Conservation (phyloP, 1,284 basidiomycete genomes). For the Leccinum angustisporum region DNA sequence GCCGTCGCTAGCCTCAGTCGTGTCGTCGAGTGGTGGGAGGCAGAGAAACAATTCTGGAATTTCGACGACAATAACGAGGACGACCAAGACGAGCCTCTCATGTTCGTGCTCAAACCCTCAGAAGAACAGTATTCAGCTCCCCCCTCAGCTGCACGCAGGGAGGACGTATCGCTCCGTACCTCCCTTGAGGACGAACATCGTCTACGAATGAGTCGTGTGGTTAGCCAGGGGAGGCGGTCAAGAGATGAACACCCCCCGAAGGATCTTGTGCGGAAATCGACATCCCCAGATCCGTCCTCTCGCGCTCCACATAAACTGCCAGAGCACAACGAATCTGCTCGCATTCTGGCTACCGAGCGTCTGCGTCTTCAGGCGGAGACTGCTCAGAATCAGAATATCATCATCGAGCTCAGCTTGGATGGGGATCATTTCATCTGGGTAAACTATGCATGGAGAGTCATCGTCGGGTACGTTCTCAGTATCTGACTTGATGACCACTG, state of each 20-base stretch:
- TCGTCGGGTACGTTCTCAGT: constrained; percentile 75
- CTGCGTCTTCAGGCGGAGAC: constrained; percentile 86
- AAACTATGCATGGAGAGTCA: constrained; percentile 91
- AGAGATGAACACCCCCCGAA: constrained; percentile 55
- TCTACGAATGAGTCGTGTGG: constrained; percentile 47
- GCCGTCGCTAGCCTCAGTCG: constrained; percentile 96
- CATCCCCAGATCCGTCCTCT: constrained; percentile 35
- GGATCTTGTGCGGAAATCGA: constrained; percentile 41
- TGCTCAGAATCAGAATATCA: constrained; percentile 91
- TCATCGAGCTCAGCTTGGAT: constrained; percentile 93
- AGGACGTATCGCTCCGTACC: constrained; percentile 47
- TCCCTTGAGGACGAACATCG: constrained; percentile 60
- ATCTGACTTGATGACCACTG: neutral
- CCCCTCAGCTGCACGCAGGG: constrained; percentile 44
- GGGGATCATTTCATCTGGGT: constrained; percentile 92
- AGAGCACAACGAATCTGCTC: constrained; percentile 66
- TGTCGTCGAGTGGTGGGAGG: constrained; percentile 99
- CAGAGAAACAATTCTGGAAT: constrained; percentile 99
- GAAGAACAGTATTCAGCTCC: constrained; percentile 51
- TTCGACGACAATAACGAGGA: constrained; percentile 93
- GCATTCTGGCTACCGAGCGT: constrained; percentile 80
- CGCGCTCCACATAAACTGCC: constrained; percentile 43
- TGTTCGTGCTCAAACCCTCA: constrained; percentile 85
- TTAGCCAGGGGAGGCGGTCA: constrained; percentile 52
- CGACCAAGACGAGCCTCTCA: constrained; percentile 85